Percentiles rank a stretch among this genome's conserved stretches.
Evolutionary conservation across 2,329 filamentous ascomycete species (phyloP).

Genomic region (Myriosclerotinia scirpicola): DNA sequence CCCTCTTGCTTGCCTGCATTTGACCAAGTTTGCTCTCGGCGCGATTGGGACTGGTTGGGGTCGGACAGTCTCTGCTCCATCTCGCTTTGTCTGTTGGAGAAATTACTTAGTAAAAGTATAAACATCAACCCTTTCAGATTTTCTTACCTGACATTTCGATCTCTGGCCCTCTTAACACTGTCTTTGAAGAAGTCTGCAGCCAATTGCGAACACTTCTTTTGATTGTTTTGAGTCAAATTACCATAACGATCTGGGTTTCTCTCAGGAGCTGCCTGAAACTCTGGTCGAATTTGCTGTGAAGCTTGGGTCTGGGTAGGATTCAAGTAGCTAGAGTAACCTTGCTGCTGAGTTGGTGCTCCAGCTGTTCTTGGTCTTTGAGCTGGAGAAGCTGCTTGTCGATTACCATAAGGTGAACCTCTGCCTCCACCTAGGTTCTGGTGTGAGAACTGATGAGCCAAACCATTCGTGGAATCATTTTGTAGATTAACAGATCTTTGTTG

Average conservation of each 20-base stretch:
- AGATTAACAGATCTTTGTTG: conserved; percentile 53
- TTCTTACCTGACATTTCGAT: conserved; percentile 85
- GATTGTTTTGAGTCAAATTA: conserved; percentile 63
- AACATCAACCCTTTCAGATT: background rate
- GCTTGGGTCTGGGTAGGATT: conserved; percentile 64
- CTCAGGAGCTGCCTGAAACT: conserved; percentile 77
- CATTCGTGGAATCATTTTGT: conserved; percentile 82
- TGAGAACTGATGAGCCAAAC: conserved; percentile 92
- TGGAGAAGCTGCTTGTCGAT: conserved; percentile 63
- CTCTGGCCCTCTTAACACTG: conserved; percentile 91
- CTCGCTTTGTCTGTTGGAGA: conserved; percentile 72
- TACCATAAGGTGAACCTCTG: conserved; percentile 67
- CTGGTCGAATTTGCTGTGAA: conserved; percentile 58
- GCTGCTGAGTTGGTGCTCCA: conserved; percentile 63
- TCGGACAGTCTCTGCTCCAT: conserved; percentile 84
- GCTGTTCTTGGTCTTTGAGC: conserved; percentile 81
- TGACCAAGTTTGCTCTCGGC: conserved; percentile 82
- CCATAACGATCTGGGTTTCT: conserved; percentile 81
- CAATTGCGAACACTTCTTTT: conserved; percentile 67
- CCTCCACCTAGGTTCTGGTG: conserved; percentile 87
- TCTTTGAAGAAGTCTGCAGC: conserved; percentile 97
- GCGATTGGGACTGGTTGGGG: conserved; percentile 68
- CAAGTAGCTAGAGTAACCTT: conserved; percentile 63
- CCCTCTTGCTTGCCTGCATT: conserved; percentile 85
- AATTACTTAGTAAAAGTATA: conserved; percentile 8